Evolutionary conservation across 352 stramenopile genomes (phyloP).

Genomic region (Detonula confervacea): DNA sequence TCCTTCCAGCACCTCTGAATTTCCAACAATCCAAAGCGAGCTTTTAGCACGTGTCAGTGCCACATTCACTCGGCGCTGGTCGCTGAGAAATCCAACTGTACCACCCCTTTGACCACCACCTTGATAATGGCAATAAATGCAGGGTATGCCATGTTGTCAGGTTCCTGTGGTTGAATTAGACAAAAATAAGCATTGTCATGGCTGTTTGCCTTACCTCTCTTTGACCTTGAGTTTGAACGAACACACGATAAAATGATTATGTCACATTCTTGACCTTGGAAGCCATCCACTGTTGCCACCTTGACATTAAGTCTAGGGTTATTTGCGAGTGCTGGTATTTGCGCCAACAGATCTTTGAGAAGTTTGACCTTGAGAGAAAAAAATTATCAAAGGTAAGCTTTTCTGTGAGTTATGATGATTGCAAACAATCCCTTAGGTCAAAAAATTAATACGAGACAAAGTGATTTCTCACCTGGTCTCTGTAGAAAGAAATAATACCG

Average conservation of each 20-base stretch:
- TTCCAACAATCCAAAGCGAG: constrained; percentile 76
- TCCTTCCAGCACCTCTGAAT: constrained; percentile 49
- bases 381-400: neutral
- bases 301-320: constrained; percentile 53
- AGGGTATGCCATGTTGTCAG: neutral
- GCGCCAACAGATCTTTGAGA: constrained; percentile 36
- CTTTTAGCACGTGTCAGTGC: constrained; percentile 87
- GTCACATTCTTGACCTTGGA: constrained; percentile 59
- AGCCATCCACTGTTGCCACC: constrained; percentile 60
- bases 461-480: constrained; percentile 47
- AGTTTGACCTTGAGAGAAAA: constrained; percentile 41
- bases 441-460: too few species aligned
- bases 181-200: neutral
- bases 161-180: neutral
- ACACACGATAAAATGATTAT: constrained; percentile 64
- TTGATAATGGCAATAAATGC: constrained; percentile 7
- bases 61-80: constrained; percentile 88
- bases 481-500: constrained; percentile 71
- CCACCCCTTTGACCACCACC: constrained; percentile 15
- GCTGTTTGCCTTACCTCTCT: constrained; percentile 18
- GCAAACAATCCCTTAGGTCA: constrained; percentile 5
- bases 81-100: constrained; percentile 86
- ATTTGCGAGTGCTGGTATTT: constrained; percentile 40
- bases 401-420: neutral
- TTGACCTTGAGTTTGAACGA: constrained; percentile 22